A percentile compares a stretch with the other conserved stretches of the same genome.
Conservation (phyloP, 1,139 yeast species). For the Wickerhamomyces sp. region DNA sequence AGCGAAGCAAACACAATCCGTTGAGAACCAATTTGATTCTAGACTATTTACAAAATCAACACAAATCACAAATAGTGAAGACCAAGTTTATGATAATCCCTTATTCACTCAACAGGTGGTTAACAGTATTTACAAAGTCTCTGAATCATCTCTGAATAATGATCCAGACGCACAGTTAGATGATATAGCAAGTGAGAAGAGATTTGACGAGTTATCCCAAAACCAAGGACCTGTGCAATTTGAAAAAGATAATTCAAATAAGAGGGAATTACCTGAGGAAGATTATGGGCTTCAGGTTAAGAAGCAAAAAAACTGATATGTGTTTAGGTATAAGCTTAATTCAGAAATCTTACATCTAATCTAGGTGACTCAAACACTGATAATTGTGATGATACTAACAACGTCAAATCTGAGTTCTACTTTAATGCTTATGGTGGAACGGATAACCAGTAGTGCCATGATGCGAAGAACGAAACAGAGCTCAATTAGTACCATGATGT, state of each 20-base stretch:
- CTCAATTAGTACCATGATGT: too few species aligned
- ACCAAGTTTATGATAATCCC: slow-evolving; percentile 52
- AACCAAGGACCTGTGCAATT: slow-evolving; percentile 49
- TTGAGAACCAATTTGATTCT: slow-evolving; percentile 49
- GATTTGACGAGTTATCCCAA: slow-evolving; percentile 32
- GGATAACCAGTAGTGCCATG: too few species aligned
- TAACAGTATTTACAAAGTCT: slow-evolving; percentile 43
- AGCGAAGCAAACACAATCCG: slow-evolving; percentile 34
- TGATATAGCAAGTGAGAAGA: slow-evolving; percentile 28
- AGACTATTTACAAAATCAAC: slow-evolving; percentile 47
- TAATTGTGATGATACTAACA: too few species aligned
- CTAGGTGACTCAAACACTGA: too few species aligned
- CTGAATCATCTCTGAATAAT: slow-evolving; percentile 14
- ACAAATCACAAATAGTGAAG: slow-evolving; percentile 37
- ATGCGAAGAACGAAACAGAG: too few species aligned
- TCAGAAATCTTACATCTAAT: too few species aligned
- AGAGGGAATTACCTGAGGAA: slow-evolving; percentile 15
- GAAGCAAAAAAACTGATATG: slow-evolving; percentile 10
- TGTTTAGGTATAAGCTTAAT: background rate
- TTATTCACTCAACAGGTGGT: slow-evolving; percentile 51
- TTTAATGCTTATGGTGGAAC: too few species aligned
- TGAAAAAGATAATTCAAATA: slow-evolving; percentile 34
- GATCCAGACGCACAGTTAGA: slow-evolving; percentile 29
- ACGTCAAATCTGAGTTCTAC: too few species aligned
- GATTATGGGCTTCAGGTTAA: slow-evolving; percentile 24